These are phyloP conservation scores for Ecytonucleospora hepatopenaei DNA, from an alignment of 371 early-diverging fungal genomes.

Conservation along the genomic window DNA sequence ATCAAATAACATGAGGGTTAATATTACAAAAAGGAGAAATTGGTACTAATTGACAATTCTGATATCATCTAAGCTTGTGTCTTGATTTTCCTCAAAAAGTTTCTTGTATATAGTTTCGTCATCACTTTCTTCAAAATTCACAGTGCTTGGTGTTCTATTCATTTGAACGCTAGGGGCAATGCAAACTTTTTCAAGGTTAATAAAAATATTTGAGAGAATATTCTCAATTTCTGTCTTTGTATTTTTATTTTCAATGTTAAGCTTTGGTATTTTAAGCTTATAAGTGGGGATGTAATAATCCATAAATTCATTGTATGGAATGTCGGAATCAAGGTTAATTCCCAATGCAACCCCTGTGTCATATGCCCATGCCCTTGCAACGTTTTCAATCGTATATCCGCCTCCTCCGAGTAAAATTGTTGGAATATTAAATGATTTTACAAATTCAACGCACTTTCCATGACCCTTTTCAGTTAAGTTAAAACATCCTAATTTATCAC, in stretches of 20 bases:
- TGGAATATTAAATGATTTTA: constrained; percentile 78
- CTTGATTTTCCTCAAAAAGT: constrained; percentile 27
- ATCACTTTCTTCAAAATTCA: constrained; percentile 52
- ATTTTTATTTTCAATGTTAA: constrained; percentile 71
- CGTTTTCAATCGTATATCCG: constrained; percentile 94
- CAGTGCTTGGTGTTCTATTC: constrained; percentile 63
- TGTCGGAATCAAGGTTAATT: constrained; percentile 43
- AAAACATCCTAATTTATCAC: constrained; percentile 93
- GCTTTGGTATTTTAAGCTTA: constrained; percentile 62
- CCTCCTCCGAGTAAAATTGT: constrained; percentile 89
- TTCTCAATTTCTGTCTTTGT: constrained; percentile 67
- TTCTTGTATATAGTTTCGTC: constrained; percentile 49
- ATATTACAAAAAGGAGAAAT: too few species aligned
- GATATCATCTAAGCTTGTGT: neutral
- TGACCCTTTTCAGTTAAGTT: constrained; percentile 71
- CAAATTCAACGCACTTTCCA: constrained; percentile 76
- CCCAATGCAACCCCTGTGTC: constrained; percentile 54
- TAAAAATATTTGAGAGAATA: constrained; percentile 61
- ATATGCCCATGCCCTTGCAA: constrained; percentile 75
- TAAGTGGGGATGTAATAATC: constrained; percentile 53
- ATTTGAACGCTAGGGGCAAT: constrained; percentile 89
- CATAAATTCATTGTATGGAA: constrained; percentile 54
- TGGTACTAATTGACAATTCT: too few species aligned
- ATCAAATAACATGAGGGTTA: too few species aligned
- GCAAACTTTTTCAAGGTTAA: constrained; percentile 72